phyloP scores from a whole-genome alignment of 164 flowering plant genomes.

The Tetrastigma voinierianum region DNA sequence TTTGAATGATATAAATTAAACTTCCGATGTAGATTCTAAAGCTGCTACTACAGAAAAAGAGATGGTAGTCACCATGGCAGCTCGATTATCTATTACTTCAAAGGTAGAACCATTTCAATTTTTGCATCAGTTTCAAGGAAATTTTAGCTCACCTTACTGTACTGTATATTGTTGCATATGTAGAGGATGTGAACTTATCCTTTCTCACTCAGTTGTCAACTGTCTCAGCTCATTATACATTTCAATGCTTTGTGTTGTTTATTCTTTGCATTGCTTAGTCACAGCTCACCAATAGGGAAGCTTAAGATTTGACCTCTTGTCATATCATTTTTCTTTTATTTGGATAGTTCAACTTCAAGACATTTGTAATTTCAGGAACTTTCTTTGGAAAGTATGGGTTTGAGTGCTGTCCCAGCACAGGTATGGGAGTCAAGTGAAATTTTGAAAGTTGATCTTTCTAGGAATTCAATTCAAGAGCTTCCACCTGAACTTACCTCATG shows the following conservation, averaged over 20 bases:
- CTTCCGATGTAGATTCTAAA: constrained; percentile 50
- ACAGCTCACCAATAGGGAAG: background rate
- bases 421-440: constrained; percentile 81
- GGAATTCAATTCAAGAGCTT: constrained; percentile 69
- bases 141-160: background rate
- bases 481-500: constrained; percentile 76
- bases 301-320: background rate
- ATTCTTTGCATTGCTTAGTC: background rate
- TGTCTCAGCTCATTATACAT: background rate
- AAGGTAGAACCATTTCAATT: constrained; percentile 45
- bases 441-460: constrained; percentile 73
- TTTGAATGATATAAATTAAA: background rate
- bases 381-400: constrained; percentile 57
- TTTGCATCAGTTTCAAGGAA: background rate
- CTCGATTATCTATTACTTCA: constrained; percentile 69
- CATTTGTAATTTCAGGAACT: constrained; percentile 63
- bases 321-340: background rate
- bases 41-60: constrained; percentile 43
- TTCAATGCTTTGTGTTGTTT: background rate
- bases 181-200: too few relatives aligned
- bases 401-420: constrained; percentile 68
- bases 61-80: constrained; percentile 63
- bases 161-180: background rate
- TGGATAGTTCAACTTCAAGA: background rate
- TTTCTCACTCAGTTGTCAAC: too few relatives aligned